Evolutionary conservation across 2,329 filamentous ascomycete species (phyloP).

Genomic region (Westerdykella aurantiaca): DNA sequence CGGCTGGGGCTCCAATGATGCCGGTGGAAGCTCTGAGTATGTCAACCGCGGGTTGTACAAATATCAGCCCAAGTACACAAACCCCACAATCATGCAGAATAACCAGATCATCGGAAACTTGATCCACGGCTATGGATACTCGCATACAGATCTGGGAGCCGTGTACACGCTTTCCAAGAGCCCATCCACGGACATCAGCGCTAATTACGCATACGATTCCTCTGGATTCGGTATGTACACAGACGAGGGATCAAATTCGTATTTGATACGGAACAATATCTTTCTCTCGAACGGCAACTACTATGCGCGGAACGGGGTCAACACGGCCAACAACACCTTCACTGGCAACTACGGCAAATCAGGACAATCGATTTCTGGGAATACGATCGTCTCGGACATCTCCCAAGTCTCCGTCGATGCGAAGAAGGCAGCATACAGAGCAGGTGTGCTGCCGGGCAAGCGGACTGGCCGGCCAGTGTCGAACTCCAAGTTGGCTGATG

Average conservation of each 20-base stretch:
- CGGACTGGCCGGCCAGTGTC: constrained; percentile 8
- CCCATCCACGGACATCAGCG: constrained; percentile 6
- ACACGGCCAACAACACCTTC: constrained; percentile 11
- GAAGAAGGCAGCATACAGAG: constrained; percentile 4
- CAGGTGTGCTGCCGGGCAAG: constrained; percentile 7
- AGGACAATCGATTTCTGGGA: constrained; percentile 4
- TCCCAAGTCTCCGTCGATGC: constrained; percentile 3
- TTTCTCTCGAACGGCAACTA: constrained; percentile 8
- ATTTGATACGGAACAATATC: constrained; percentile 7
- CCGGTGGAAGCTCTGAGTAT: constrained; percentile 11
- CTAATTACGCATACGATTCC: constrained; percentile 12
- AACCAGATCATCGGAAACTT: constrained; percentile 9
- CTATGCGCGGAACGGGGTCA: constrained; percentile 10
- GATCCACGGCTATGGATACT: constrained; percentile 10
- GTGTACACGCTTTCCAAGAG: constrained; percentile 12
- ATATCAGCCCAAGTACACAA: constrained; percentile 12
- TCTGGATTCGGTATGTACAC: constrained; percentile 10
- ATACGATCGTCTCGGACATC: constrained; percentile 7
- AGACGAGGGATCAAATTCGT: constrained; percentile 11
- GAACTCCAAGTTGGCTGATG: neutral
- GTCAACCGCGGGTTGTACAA: constrained; percentile 12
- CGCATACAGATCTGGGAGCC: constrained; percentile 11
- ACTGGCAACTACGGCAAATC: constrained; percentile 8
- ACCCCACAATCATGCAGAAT: constrained; percentile 7
- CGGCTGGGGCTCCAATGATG: constrained; percentile 11